A percentile compares a stretch with the other conserved stretches of the same genome.
phyloP scores from a whole-genome alignment of 768 basidiomycete genomes.

The Mycena vitilis region DNA sequence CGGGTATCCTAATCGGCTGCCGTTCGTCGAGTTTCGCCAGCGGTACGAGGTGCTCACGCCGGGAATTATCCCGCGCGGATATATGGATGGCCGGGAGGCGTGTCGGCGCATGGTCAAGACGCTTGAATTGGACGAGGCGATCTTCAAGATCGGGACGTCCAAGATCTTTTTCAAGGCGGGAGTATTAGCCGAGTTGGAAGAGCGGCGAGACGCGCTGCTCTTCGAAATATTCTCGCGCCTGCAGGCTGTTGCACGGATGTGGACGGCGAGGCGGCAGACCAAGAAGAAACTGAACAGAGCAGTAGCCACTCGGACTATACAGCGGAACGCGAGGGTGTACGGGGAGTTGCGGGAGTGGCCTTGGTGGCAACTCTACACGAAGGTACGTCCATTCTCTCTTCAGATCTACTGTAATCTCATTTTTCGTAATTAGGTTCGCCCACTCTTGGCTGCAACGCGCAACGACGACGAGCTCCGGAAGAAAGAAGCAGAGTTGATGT shows the following conservation, averaged over 20 bases:
- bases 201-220: constrained; percentile 87
- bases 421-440: constrained; percentile 73
- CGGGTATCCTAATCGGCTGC: constrained; percentile 96
- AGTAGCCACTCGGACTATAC: constrained; percentile 90
- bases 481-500: constrained; percentile 85
- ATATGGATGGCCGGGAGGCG: constrained; percentile 98
- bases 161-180: constrained; percentile 99
- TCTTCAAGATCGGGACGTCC: constrained; percentile 93
- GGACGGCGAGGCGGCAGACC: constrained; percentile 88
- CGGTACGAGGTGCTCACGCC: constrained; percentile 97
- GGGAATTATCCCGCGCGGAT: constrained; percentile 91
- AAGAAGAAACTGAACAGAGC: constrained; percentile 96
- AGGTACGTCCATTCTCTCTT: constrained; percentile 57
- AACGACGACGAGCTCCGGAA: constrained; percentile 91
- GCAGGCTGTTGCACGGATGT: constrained; percentile 89
- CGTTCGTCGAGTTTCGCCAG: constrained; percentile 97
- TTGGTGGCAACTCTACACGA: constrained; percentile 99
- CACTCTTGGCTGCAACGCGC: constrained; percentile 90
- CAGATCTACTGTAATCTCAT: constrained; percentile 21
- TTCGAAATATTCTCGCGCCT: constrained; percentile 90
- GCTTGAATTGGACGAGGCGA: constrained; percentile 85
- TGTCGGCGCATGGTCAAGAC: constrained; percentile 91
- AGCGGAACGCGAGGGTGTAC: constrained; percentile 93
- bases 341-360: constrained; percentile 94
- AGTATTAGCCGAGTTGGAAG: constrained; percentile 95